Base-by-base conservation (phyloP, 768 basidiomycete genomes). In the Tulasnella sp. region DNA sequence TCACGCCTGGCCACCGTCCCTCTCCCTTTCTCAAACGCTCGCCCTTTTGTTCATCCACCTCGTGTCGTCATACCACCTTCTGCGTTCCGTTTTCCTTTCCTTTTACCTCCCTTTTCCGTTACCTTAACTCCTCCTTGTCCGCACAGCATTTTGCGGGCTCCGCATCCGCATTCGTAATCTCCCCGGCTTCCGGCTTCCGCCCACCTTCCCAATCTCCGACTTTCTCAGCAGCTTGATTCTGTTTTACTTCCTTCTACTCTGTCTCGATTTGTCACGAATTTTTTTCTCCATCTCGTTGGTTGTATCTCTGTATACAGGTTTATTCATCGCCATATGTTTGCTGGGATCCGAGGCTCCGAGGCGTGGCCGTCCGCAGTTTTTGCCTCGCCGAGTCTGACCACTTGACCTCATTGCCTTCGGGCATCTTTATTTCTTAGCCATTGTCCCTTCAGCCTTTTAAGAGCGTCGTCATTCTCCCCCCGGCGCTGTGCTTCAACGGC, bases 251-350 rank as follows among this genome's bases (percentile, higher is more conserved):
- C 26, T 67, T 32, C 51, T 15, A 67, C 15, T 35, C 26, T 67
- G 61, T 67, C 32, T 29, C 32, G 11, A 13, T 35, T 23, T 67
- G 61, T 67, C 61, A 67, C 26, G 61, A 67, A 16, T 0, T 35
- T 13, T 67, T 67, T 23, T 9, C n/a, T 13, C 13, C n/a, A 10
- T 23, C 61, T 67, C 61, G 61, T 67, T 32, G 61, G 32, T 67
- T 67, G 61, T 67, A 67, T 67, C 61, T 67, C 26, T 67, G 61
- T 67, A 67, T 29, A 67, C 61, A 67, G 61, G 61, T 67, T 67
- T 67, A 67, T 67, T 67, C 61, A 67, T 67, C 61, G 61, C 32
- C 61, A 32, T 67, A 26, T 51, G 61, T 67, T 35, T 67, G 61
- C 26, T 67, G 61, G 26, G 61, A 15, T 67, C 61, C 61, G 61